Percentiles rank a stretch among this genome's conserved stretches.
Conservation (phyloP, 2,329 filamentous ascomycete species). For the Penicillium palitans region DNA sequence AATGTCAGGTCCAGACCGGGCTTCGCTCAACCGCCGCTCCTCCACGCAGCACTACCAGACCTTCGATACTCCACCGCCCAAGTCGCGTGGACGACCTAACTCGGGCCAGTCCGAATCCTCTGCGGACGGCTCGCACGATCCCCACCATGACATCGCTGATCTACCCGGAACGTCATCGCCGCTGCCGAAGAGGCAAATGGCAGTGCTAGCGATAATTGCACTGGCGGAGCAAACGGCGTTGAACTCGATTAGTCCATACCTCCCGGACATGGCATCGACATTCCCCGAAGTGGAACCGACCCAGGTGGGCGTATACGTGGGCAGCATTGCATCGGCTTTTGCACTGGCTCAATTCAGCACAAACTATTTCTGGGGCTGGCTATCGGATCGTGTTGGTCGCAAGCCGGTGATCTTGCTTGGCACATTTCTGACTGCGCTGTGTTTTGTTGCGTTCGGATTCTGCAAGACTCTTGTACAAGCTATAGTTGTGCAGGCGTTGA, state of each 20-base stretch:
- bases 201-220: constrained; percentile 81
- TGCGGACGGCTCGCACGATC: constrained; percentile 30
- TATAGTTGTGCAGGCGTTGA: constrained; percentile 78
- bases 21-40: constrained; percentile 41
- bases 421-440: constrained; percentile 76
- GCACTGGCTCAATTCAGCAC: constrained; percentile 89
- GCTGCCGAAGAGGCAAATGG: constrained; percentile 77
- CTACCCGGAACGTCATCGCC: constrained; percentile 57
- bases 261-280: constrained; percentile 84
- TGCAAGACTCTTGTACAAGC: constrained; percentile 81
- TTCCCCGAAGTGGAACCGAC: constrained; percentile 75
- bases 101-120: constrained; percentile 46
- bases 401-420: constrained; percentile 82
- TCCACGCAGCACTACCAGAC: constrained; percentile 51
- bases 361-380: constrained; percentile 87
- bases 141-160: constrained; percentile 28
- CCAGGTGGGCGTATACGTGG: constrained; percentile 83
- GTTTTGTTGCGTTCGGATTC: constrained; percentile 85
- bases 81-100: constrained; percentile 47
- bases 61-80: constrained; percentile 50
- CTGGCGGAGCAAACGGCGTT: constrained; percentile 93
- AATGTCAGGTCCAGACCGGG: constrained; percentile 34
- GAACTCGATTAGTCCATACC: constrained; percentile 93
- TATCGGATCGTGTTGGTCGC: constrained; percentile 75
- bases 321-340: constrained; percentile 85